A percentile compares a stretch with the other conserved stretches of the same genome.
Evolutionary conservation across 2,329 filamentous ascomycete species (phyloP).

Genomic region (Diaporthe ampelina): DNA sequence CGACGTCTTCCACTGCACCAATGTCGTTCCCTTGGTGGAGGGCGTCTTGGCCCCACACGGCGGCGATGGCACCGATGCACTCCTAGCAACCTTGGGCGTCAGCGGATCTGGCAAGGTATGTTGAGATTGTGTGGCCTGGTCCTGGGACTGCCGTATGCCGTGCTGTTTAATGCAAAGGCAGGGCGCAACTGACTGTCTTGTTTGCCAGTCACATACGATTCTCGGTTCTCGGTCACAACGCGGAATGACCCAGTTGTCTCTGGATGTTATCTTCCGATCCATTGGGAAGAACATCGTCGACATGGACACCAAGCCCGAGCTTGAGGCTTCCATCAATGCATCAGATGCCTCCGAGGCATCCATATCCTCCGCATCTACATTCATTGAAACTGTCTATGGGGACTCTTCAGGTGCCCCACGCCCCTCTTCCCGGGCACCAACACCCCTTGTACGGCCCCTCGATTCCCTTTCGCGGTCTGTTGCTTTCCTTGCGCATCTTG

Average conservation of each 20-base stretch:
- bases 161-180: background rate
- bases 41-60: conserved; percentile 82
- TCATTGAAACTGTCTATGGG: conserved; percentile 83
- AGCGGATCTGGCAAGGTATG: conserved; percentile 95
- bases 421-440: conserved; percentile 75
- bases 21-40: conserved; percentile 81
- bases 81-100: conserved; percentile 92
- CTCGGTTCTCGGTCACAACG: conserved; percentile 89
- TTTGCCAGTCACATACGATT: conserved; percentile 88
- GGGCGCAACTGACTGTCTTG: background rate
- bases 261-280: conserved; percentile 90
- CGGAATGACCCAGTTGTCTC: conserved; percentile 89
- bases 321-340: conserved; percentile 80
- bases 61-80: conserved; percentile 86
- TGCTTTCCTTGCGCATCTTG: conserved; percentile 2
- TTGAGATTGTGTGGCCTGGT: background rate
- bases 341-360: conserved; percentile 87
- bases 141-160: too few species aligned
- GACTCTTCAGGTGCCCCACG: conserved; percentile 72
- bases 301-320: conserved; percentile 66
- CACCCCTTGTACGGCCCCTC: conserved; percentile 75
- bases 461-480: conserved; percentile 44
- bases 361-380: conserved; percentile 79
- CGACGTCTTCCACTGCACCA: conserved; percentile 87
- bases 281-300: conserved; percentile 81